A percentile compares a stretch with the other conserved stretches of the same genome.
Conservation (phyloP, 768 basidiomycete species). For the Tylopilus balloui region DNA sequence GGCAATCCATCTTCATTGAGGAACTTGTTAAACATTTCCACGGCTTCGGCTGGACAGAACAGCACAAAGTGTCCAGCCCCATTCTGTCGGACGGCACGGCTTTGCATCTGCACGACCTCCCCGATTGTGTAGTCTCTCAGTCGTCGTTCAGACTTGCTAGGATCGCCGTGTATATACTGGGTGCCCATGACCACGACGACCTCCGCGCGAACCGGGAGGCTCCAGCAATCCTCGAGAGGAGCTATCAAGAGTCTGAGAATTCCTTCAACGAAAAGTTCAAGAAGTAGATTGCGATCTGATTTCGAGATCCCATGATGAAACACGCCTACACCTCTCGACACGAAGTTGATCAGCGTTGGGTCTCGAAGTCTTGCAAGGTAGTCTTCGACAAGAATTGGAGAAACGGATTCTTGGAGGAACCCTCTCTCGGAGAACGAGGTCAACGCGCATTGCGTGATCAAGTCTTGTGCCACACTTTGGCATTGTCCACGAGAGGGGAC, state of each 20-base stretch:
- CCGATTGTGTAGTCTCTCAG: slow-evolving; percentile 74
- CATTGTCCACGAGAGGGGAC: slow-evolving; percentile 85
- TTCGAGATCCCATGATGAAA: slow-evolving; percentile 71
- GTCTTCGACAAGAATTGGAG: slow-evolving; percentile 54
- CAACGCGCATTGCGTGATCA: slow-evolving; percentile 84
- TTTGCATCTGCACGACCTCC: slow-evolving; percentile 90
- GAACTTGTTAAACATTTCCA: slow-evolving; percentile 78
- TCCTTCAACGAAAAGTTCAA: slow-evolving; percentile 80
- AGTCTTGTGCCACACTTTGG: slow-evolving; percentile 65
- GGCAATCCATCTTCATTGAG: slow-evolving; percentile 79
- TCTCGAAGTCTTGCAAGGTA: slow-evolving; percentile 60
- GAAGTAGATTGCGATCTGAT: slow-evolving; percentile 63
- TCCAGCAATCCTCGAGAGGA: slow-evolving; percentile 84
- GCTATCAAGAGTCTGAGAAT: slow-evolving; percentile 76
- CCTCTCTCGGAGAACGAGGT: slow-evolving; percentile 65
- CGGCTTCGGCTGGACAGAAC: slow-evolving; percentile 85
- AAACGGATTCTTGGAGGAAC: slow-evolving; percentile 52
- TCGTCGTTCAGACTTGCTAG: slow-evolving; percentile 53
- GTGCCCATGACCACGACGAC: slow-evolving; percentile 90
- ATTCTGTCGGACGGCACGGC: slow-evolving; percentile 66
- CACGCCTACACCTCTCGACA: slow-evolving; percentile 85
- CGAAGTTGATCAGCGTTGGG: slow-evolving; percentile 56
- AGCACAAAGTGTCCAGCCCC: slow-evolving; percentile 68
- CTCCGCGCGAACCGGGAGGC: slow-evolving; percentile 75
- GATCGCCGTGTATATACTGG: slow-evolving; percentile 63